These are phyloP conservation scores for Rhodomyrtus tomentosa DNA, from an alignment of 345 rosid species.

Conservation along the genomic window DNA sequence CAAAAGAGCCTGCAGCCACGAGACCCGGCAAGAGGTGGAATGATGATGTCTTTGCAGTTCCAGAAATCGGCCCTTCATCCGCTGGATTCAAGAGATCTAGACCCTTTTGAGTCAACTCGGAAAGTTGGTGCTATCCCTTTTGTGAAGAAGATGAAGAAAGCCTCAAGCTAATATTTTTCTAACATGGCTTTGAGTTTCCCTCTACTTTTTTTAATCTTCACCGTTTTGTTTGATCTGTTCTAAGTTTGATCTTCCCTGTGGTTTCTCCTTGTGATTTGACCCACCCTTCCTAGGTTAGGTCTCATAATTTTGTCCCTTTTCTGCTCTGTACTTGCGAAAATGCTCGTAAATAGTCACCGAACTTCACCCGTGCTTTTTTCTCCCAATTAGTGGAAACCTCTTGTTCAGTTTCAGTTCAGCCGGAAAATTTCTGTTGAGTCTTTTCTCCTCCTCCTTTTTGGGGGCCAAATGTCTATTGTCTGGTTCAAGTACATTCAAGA, in stretches of 20 bases:
- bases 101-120: neutral
- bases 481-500: neutral
- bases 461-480: neutral
- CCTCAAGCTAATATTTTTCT: neutral
- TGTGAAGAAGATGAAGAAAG: neutral
- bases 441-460: neutral
- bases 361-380: neutral
- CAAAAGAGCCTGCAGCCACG: neutral
- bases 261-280: neutral
- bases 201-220: neutral
- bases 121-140: neutral
- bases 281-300: neutral
- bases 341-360: neutral
- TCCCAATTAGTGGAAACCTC: neutral
- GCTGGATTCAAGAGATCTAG: constrained; percentile 4
- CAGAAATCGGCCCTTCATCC: constrained; percentile 1
- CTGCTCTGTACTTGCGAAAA: neutral
- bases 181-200: neutral
- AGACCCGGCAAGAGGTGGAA: constrained; percentile 5
- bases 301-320: neutral
- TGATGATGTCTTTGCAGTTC: constrained; percentile 12
- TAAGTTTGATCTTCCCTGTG: neutral
- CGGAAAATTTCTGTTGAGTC: neutral
- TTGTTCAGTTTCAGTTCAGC: neutral
- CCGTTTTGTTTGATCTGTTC: neutral